Evolutionary conservation across 495 filamentous ascomycete species (phyloP), one percentile per base, ranked within the genome.

Genomic region (Neurospora sp.): DNA sequence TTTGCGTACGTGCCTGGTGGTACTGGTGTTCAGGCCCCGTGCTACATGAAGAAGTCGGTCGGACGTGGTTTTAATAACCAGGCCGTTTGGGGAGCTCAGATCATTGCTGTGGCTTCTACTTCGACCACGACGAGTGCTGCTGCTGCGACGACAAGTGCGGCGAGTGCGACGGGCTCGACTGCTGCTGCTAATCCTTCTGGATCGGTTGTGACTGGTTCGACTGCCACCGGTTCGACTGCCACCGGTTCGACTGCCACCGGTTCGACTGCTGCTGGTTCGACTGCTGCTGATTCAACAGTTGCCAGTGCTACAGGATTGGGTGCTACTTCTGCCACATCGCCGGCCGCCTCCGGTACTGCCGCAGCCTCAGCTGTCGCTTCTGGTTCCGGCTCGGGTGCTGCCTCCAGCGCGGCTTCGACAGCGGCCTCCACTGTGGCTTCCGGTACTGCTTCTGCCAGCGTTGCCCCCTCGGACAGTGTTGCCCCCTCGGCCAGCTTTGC

Each of bases 21-120:
- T 34, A 62, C 28, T 19, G 70, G 73, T 15, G 40, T 74, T 3
- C 31, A 39, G 36, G 71, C 70, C 34, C 73, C 73, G 9, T 74
- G 73, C 70, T 74, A 74, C 17, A 72, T 74, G 73, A 74, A 74
- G 71, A 37, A 71, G 39, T 72, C 73, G 4, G 71, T 74, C 13
- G 73, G 73, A 31, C 28, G 37, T 11, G 70, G 54, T 4, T 70
- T 70, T n/a, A 28, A 39, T 19, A 74, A 74, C 34, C 38, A 38
- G n/a, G 73, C 59, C 3, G 73, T 74, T 24, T 74, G 73, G 73
- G 73, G 73, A 13, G 73, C 73, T 28, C 69, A 74, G 62, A n/a
- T 74, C 7, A 39, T 74, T 34, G 21, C 39, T 5, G 15, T 45
- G 24, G 31, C 70, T 21, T 13, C 70, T n/a, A 48, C 9, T 8